Evolutionary conservation across 805 yeast species (phyloP).

Genomic region (Yamadazyma olivae): DNA sequence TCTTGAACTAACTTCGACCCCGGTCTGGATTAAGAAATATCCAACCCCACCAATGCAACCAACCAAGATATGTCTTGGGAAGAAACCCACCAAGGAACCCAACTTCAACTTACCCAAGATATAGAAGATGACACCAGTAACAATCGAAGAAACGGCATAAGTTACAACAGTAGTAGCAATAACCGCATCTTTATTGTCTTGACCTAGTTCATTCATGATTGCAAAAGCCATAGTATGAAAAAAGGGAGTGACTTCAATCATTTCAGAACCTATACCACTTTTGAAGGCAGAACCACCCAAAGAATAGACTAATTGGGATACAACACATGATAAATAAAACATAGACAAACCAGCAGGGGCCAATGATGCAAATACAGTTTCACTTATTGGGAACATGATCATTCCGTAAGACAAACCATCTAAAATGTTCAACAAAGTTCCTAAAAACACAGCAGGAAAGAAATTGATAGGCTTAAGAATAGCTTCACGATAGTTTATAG

Average conservation of each 20-base stretch:
- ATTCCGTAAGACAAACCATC: constrained; percentile 96
- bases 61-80: constrained; percentile 92
- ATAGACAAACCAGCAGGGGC: constrained; percentile 91
- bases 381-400: constrained; percentile 93
- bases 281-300: constrained; percentile 88
- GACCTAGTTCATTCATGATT: constrained; percentile 57
- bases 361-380: constrained; percentile 67
- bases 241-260: constrained; percentile 99
- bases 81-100: constrained; percentile 89
- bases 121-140: constrained; percentile 83
- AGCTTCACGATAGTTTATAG: constrained; percentile 6
- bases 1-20: constrained; percentile 85
- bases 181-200: constrained; percentile 46
- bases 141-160: constrained; percentile 75
- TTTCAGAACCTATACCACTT: constrained; percentile 93
- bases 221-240: constrained; percentile 91
- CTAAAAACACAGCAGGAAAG: constrained; percentile 82
- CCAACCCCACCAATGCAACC: constrained; percentile 99
- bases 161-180: constrained; percentile 85
- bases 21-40: constrained; percentile 84
- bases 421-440: constrained; percentile 77
- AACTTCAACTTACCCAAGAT: constrained; percentile 72
- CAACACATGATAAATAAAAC: constrained; percentile 90
- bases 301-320: constrained; percentile 85
- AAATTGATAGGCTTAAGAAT: constrained; percentile 41